Evolutionary conservation across 169 alveolate genomes (phyloP).

Genomic region (Plasmodium cynomolgi): DNA sequence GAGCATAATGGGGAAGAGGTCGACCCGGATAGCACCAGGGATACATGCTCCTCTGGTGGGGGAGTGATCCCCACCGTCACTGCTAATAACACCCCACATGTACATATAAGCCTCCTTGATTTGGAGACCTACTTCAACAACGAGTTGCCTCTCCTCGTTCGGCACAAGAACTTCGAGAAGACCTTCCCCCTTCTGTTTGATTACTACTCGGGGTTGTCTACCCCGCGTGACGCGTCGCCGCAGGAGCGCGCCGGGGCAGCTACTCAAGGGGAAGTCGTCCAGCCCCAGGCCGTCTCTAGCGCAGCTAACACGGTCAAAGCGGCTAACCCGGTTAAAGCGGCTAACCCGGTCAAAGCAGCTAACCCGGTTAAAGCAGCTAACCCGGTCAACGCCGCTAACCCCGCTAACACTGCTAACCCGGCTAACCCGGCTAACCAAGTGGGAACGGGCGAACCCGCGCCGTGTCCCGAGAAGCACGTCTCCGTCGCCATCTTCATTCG

Average conservation of each 20-base stretch:
- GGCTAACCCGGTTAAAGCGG: not conserved
- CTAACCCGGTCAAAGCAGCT: not conserved
- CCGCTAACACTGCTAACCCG: not conserved
- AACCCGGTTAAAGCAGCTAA: not conserved
- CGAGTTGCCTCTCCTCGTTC: slow-evolving; percentile 55
- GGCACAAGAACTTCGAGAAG: slow-evolving; percentile 53
- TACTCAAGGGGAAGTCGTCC: not conserved
- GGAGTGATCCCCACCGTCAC: not conserved
- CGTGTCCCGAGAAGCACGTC: slow-evolving; percentile 11
- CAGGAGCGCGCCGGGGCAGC: not conserved
- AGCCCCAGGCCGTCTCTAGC: not conserved
- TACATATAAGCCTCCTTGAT: slow-evolving; percentile 38
- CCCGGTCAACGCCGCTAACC: not conserved
- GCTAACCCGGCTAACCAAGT: not conserved
- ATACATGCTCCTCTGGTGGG: not conserved
- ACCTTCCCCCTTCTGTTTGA: slow-evolving; percentile 75
- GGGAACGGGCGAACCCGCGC: not conserved
- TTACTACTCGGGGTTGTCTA: slow-evolving; percentile 27
- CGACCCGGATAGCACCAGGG: not conserved
- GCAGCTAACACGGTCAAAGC: not conserved
- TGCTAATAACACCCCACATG: not conserved
- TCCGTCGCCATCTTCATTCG: slow-evolving; percentile 79
- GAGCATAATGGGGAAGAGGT: slow-evolving; percentile 20
- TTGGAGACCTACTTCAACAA: slow-evolving; percentile 48
- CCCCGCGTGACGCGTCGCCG: not conserved